These are phyloP conservation scores for Biscogniauxia sp. DNA, from an alignment of 2,329 filamentous ascomycete species.

Conservation along the genomic window DNA sequence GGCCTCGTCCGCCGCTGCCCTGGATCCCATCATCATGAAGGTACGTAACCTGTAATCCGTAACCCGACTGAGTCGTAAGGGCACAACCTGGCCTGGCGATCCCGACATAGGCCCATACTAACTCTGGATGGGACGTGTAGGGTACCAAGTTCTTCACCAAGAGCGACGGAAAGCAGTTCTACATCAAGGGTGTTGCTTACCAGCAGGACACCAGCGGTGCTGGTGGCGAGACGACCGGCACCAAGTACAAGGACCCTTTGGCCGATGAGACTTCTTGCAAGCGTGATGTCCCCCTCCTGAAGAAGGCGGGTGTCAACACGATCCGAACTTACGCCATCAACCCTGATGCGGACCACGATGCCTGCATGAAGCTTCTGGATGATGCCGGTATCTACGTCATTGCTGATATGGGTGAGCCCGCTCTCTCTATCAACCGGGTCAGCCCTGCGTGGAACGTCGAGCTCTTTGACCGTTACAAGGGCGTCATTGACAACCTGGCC, in stretches of 20 bases:
- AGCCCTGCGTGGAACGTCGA: conserved; percentile 65
- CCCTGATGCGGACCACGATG: conserved; percentile 62
- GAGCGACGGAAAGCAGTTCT: conserved; percentile 45
- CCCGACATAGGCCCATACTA: neutral
- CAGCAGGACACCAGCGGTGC: conserved; percentile 59
- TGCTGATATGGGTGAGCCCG: conserved; percentile 69
- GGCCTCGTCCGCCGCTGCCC: conserved; percentile 24
- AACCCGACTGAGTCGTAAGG: neutral
- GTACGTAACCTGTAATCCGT: too few relatives aligned
- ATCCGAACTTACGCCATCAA: conserved; percentile 78
- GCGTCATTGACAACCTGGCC: conserved; percentile 66
- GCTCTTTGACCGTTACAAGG: conserved; percentile 67
- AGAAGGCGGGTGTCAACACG: conserved; percentile 67
- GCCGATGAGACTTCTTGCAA: conserved; percentile 60
- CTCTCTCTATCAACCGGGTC: conserved; percentile 67
- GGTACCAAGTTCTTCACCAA: conserved; percentile 65
- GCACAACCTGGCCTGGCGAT: neutral
- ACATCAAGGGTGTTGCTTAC: conserved; percentile 75
- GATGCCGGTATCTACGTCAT: conserved; percentile 77
- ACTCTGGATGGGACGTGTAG: conserved; percentile 10
- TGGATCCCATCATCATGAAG: conserved; percentile 35
- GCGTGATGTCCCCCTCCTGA: conserved; percentile 68
- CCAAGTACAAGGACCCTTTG: conserved; percentile 67
- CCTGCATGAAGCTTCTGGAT: conserved; percentile 68
- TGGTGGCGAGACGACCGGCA: conserved; percentile 33